These are phyloP conservation scores for Fusarium musae DNA, from an alignment of 2,329 filamentous ascomycete species.

Conservation along the genomic window DNA sequence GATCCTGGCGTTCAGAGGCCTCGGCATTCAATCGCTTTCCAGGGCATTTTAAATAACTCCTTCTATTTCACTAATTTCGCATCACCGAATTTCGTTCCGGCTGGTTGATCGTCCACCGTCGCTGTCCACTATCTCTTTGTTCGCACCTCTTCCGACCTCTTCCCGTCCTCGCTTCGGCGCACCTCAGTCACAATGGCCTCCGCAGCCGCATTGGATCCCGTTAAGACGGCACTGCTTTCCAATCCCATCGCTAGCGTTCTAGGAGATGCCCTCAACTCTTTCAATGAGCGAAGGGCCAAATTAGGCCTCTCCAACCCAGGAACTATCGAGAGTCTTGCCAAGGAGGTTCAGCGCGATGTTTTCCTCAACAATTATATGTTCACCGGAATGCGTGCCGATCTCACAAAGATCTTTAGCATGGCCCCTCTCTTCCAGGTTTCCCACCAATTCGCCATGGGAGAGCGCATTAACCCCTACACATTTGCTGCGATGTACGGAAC, in stretches of 20 bases:
- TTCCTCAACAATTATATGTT: slow-evolving; percentile 98
- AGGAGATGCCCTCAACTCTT: slow-evolving; percentile 81
- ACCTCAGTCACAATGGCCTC: slow-evolving; percentile 61
- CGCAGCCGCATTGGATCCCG: slow-evolving; percentile 61
- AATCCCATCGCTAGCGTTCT: slow-evolving; percentile 78
- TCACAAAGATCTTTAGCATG: slow-evolving; percentile 96
- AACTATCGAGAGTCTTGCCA: slow-evolving; percentile 86
- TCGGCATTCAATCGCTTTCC: slow-evolving; percentile 39
- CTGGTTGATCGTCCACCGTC: slow-evolving; percentile 24
- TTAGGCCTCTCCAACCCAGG: slow-evolving; percentile 93
- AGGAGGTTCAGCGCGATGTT: slow-evolving; percentile 96
- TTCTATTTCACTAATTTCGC: slow-evolving; percentile 22
- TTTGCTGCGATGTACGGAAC: slow-evolving; percentile 95
- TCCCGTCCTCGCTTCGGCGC: slow-evolving; percentile 39
- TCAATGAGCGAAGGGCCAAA: slow-evolving; percentile 86
- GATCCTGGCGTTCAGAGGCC: slow-evolving; percentile 46
- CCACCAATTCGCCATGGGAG: slow-evolving; percentile 95
- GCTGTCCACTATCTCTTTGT: slow-evolving; percentile 32
- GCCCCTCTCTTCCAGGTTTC: slow-evolving; percentile 96
- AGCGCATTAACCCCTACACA: slow-evolving; percentile 91
- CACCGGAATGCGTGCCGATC: slow-evolving; percentile 91
- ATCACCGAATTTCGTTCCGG: not conserved
- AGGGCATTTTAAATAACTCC: slow-evolving; percentile 39
- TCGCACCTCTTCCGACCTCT: slow-evolving; percentile 41
- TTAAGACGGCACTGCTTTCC: slow-evolving; percentile 72